Base-by-base conservation (phyloP, 1,284 basidiomycete genomes). In the Sanghuangporus baumii region DNA sequence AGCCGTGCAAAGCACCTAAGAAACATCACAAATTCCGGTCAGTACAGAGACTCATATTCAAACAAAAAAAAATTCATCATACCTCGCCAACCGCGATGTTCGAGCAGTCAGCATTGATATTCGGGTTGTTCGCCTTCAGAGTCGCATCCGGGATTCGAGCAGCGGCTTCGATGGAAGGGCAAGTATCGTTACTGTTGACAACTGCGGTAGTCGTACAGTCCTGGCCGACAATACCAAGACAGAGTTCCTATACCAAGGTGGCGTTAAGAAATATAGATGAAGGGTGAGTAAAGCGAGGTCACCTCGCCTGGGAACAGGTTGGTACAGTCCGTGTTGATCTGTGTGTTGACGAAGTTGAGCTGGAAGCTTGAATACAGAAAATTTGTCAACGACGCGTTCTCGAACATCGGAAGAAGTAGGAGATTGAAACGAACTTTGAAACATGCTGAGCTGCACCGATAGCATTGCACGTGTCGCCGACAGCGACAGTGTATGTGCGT, bases 81-180 rank as follows among this genome's bases (percentile, higher is more conserved):
- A 79, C 79, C 74, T 81, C 79, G 59, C 69, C 74, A 47, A 74
- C 67, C 68, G 79, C 79, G 26, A 84, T 75, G 71, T 83, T 83
- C 36, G 71, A 73, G 73, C 84, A 86, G 3, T 55, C 69, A 6
- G 69, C 61, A 68, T 80, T 69, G 55, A 87, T 66, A 66, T 84
- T 81, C 7, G 82, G 84, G 73, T 86, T 86, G 72, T 86, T 86
- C 34, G 73, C 69, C 47, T 73, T 65, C 40, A 87, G 72, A n/a
- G 76, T 78, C 36, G 65, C 74, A 57, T 71, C 57, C 20, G 77
- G 68, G 50, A 81, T 77, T 26, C 72, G 71, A 6, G 75, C 73
- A 6, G 65, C 65, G 7, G 60, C 52, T 0, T 76, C 73, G 52
- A 85, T 79, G 3, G 60, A 34, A 2, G 47, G 59, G 67, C 86